Conservation (phyloP, 73 alveolate species). For the Paramecium caudatum region DNA sequence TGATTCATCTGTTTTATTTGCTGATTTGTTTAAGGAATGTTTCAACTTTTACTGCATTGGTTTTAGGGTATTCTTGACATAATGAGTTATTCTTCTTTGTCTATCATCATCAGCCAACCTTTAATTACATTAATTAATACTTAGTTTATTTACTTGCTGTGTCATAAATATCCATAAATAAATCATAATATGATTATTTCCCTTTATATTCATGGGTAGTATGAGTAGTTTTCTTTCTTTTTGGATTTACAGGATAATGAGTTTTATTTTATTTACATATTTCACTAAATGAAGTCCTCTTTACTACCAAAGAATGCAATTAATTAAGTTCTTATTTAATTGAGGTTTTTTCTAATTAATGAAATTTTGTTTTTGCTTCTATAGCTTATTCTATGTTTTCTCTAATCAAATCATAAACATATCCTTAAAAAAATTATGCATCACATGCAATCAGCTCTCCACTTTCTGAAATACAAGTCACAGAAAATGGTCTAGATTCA, state of each 20-base stretch:
- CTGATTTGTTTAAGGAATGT: neutral
- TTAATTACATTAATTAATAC: neutral
- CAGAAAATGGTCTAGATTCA: neutral
- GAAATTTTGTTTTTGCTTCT: neutral
- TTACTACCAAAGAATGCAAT: neutral
- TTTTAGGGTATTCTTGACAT: slow-evolving; percentile 19
- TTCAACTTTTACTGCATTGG: slow-evolving; percentile 14
- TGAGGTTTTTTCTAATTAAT: neutral
- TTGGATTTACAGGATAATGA: neutral
- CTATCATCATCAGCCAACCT: slow-evolving; percentile 33
- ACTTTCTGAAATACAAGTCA: neutral
- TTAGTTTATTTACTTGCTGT: neutral
- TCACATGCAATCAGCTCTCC: neutral
- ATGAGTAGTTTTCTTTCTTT: neutral
- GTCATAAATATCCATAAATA: neutral
- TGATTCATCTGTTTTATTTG: slow-evolving; percentile 26
- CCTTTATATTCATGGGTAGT: neutral
- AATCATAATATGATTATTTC: neutral
- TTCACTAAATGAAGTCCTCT: neutral
- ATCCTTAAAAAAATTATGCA: neutral
- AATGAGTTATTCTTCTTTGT: slow-evolving; percentile 15
- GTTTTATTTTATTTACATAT: neutral
- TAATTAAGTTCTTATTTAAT: neutral
- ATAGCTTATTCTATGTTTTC: slow-evolving; percentile 29
- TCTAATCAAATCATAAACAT: neutral